A percentile compares a stretch with the other conserved stretches of the same genome.
These are phyloP conservation scores for Nannochloropsis gaditana DNA, from an alignment of 108 stramenopile genomes.

Conservation along the genomic window DNA sequence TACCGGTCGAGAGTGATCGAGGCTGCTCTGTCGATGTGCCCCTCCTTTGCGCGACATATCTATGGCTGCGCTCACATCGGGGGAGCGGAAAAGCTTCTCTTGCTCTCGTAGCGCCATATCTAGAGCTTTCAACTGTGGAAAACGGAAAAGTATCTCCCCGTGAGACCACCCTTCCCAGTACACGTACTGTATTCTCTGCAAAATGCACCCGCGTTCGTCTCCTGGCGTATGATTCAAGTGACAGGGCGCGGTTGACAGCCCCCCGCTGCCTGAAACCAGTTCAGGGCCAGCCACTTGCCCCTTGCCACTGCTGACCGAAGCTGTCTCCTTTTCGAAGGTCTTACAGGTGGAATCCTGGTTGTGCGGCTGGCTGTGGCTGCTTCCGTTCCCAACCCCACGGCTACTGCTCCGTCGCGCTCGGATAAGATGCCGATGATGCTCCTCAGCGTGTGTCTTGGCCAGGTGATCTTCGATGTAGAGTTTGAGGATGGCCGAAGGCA, in stretches of 20 bases:
- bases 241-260: background rate
- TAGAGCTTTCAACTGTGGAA: constrained; percentile 2
- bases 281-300: background rate
- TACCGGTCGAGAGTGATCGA: background rate
- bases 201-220: constrained; percentile 19
- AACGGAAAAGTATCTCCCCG: constrained; percentile 17
- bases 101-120: background rate
- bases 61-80: background rate
- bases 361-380: background rate
- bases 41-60: background rate
- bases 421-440: background rate
- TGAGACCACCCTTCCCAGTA: constrained; percentile 17
- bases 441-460: background rate
- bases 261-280: background rate
- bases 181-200: background rate
- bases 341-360: background rate
- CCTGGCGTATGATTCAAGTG: background rate
- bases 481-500: background rate
- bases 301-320: background rate
- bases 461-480: constrained; percentile 7
- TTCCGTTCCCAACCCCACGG: background rate
- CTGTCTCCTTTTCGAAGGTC: background rate
- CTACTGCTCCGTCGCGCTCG: background rate
- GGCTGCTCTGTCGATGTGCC: background rate
- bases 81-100: background rate